Evolutionary conservation across 202 grass and related monocot genomes (phyloP), one percentile per base, ranked within the genome.

Genomic region (Zizania palustris): DNA sequence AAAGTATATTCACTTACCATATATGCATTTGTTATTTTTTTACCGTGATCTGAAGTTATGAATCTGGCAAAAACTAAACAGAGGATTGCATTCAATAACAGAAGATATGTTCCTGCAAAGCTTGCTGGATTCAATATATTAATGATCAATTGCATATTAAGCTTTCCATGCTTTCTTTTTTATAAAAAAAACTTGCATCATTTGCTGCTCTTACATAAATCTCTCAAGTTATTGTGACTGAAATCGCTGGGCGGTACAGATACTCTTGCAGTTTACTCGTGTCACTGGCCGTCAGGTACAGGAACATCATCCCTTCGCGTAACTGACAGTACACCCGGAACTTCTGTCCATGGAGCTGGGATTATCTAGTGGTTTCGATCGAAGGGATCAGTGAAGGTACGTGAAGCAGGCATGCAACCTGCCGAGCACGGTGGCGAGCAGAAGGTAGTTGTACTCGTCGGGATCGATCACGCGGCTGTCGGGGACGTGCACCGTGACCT

Each of bases 341-440:
- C 80, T 54, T 62, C 85, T 87, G 74, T 63, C 19, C 68, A 68
- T n/a, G n/a, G n/a, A n/a, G n/a, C n/a, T n/a, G n/a, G n/a, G n/a
- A n/a, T n/a, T n/a, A n/a, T n/a, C n/a, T n/a, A n/a, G n/a, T n/a
- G n/a, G n/a, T n/a, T n/a, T n/a, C n/a, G n/a, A n/a, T n/a, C n/a
- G n/a, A n/a, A n/a, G n/a, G n/a, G n/a, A n/a, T n/a, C n/a, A n/a
- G n/a, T n/a, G n/a, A n/a, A n/a, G n/a, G n/a, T n/a, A n/a, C n/a
- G n/a, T n/a, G n/a, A n/a, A n/a, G n/a, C n/a, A n/a, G n/a, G n/a
- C n/a, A n/a, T n/a, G n/a, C 28, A 79, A 67, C 85, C 60, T 63
- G 80, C 85, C 80, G 45, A 87, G 67, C 35, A 83, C 74, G 3
- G 56, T 10, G n/a, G 68, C 74, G 62, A 87, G 85, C 74, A 83